These are phyloP conservation scores for Amaranthus hypochondriacus DNA, from an alignment of 148 eudicot genomes.

Conservation along the genomic window DNA sequence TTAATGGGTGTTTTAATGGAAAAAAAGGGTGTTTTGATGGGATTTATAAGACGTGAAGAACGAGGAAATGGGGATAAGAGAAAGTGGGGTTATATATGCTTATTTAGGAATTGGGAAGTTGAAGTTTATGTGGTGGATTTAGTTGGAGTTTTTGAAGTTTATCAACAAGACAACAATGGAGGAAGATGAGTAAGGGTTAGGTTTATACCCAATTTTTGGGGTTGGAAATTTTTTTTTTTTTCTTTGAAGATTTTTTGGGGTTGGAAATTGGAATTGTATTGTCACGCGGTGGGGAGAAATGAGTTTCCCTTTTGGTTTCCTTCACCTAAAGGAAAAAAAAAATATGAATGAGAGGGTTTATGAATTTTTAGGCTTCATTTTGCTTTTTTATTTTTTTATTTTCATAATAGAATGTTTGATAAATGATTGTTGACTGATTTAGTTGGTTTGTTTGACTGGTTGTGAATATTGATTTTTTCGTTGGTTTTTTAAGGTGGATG, in stretches of 20 bases:
- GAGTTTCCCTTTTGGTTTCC: no score
- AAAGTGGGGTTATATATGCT: background rate
- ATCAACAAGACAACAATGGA: background rate
- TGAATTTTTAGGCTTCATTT: no score
- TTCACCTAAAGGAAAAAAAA: no score
- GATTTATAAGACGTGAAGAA: conserved; percentile 2
- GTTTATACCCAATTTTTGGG: background rate
- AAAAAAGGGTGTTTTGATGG: background rate
- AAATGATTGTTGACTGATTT: no score
- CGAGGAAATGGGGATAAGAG: background rate
- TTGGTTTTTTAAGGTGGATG: no score
- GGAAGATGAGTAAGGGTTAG: background rate
- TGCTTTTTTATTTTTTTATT: no score
- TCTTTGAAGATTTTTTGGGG: background rate
- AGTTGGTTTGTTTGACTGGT: no score
- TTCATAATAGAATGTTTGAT: no score
- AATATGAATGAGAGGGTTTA: no score
- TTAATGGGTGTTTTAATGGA: background rate
- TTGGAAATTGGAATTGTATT: conserved; percentile 12
- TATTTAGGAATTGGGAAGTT: background rate
- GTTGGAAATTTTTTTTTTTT: background rate
- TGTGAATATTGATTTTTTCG: no score
- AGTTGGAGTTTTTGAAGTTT: background rate
- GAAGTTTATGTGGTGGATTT: conserved; percentile 1
- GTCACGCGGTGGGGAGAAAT: conserved; percentile 12